phyloP scores from a whole-genome alignment of 2,329 filamentous ascomycete genomes.

The Colletotrichum sp. region DNA sequence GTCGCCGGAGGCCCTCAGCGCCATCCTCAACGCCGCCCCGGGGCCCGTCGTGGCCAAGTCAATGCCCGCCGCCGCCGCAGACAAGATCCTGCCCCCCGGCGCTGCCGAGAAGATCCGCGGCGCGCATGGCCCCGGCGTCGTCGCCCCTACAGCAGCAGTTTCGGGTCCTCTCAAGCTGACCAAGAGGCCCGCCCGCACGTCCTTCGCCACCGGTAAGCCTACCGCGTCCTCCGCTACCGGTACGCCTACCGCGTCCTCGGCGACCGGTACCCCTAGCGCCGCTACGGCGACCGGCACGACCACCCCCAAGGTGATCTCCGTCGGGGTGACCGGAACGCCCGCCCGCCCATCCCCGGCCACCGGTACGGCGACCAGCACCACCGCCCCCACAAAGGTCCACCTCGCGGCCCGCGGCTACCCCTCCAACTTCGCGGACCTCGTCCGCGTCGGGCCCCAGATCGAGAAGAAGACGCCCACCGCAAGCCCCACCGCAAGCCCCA shows the following conservation, averaged over 20 bases:
- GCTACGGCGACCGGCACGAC: neutral
- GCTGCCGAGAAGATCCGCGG: neutral
- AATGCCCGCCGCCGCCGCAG: too few relatives aligned
- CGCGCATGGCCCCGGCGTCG: neutral
- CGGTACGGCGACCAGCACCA: neutral
- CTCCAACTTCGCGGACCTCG: neutral
- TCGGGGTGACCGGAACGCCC: too few relatives aligned
- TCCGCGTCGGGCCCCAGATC: neutral
- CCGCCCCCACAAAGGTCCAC: neutral
- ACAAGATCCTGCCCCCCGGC: neutral
- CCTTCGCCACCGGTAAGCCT: too few relatives aligned
- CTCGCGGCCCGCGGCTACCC: neutral
- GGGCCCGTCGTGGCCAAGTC: neutral
- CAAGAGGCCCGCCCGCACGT: too few relatives aligned
- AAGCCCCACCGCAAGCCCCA: too few relatives aligned
- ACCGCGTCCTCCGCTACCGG: too few relatives aligned
- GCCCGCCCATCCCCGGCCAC: neutral
- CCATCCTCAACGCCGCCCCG: neutral
- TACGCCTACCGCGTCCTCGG: too few relatives aligned
- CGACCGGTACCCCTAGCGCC: neutral
- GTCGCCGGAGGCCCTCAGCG: neutral
- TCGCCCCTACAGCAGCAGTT: neutral
- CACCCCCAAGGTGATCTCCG: too few relatives aligned
- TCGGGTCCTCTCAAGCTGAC: too few relatives aligned
- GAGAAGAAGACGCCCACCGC: neutral